Percentiles rank a stretch among this genome's conserved stretches.
Evolutionary conservation across 306 rosid species (phyloP).

Genomic region (Potentilla sterilis): DNA sequence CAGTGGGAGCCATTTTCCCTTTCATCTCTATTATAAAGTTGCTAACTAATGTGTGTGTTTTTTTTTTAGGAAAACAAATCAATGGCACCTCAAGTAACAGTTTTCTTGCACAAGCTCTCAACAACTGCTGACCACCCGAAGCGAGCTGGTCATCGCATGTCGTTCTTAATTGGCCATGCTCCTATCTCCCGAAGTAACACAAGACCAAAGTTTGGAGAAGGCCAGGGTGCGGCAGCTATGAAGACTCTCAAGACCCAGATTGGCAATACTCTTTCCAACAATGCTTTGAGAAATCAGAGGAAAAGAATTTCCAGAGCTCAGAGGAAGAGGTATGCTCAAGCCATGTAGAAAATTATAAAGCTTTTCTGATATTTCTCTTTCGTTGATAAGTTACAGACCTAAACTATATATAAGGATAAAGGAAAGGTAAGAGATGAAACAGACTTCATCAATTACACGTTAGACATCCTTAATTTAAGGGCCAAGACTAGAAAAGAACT

Average conservation of each 20-base stretch:
- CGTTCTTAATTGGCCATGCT: background rate
- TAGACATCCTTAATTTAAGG: no score
- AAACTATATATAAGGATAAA: no score
- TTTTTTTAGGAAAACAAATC: background rate
- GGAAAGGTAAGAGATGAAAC: no score
- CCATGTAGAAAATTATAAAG: no score
- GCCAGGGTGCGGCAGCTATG: background rate
- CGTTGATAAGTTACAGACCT: no score
- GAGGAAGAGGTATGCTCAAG: background rate
- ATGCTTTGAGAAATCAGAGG: background rate
- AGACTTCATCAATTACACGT: no score
- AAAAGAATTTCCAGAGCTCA: background rate
- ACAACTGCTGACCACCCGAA: background rate
- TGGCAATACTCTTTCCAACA: background rate
- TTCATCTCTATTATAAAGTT: background rate
- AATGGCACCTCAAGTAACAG: constrained; percentile 1
- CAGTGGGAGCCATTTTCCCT: background rate
- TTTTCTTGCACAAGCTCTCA: background rate
- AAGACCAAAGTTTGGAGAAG: background rate
- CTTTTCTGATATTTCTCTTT: no score
- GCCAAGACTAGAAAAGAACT: no score
- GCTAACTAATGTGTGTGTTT: no score
- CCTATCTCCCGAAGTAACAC: background rate
- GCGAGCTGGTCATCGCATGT: background rate
- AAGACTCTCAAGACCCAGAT: background rate